Conservation (phyloP, 106 monocot genomes). For the Chionographis japonica region DNA sequence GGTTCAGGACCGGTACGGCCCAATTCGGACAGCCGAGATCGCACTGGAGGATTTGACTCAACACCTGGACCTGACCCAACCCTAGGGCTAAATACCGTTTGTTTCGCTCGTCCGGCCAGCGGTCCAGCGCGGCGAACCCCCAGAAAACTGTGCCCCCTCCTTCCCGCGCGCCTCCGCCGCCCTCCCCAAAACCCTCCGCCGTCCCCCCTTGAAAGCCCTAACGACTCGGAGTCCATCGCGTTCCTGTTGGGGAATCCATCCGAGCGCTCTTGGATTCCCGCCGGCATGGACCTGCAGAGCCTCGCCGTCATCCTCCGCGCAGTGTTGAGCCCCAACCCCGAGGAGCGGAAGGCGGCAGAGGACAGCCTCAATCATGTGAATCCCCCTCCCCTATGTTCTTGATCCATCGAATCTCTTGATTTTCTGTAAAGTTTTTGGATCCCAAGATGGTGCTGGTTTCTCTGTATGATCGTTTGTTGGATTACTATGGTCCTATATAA, state of each 20-base stretch:
- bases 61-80: constrained; percentile 20
- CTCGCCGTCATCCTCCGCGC: constrained; percentile 73
- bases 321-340: constrained; percentile 78
- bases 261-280: not conserved
- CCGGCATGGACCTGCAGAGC: constrained; percentile 74
- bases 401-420: not conserved
- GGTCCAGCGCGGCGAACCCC: not conserved
- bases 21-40: too few relatives aligned
- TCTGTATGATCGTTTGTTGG: too few relatives aligned
- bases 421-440: not conserved
- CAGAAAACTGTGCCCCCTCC: not conserved
- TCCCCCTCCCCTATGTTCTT: not conserved
- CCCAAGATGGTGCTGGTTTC: too few relatives aligned
- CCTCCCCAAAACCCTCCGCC: too few relatives aligned
- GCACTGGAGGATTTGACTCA: too few relatives aligned
- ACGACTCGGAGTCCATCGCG: not conserved
- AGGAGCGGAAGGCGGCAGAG: constrained; percentile 90
- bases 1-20: too few relatives aligned
- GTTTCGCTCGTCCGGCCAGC: not conserved
- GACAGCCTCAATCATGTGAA: constrained; percentile 84
- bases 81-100: constrained; percentile 45
- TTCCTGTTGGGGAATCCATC: too few relatives aligned
- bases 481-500: too few relatives aligned
- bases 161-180: not conserved
- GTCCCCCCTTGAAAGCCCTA: not conserved